These are phyloP conservation scores for Paramarasmius palmivorus DNA, from an alignment of 1,284 basidiomycete genomes.

Conservation along the genomic window DNA sequence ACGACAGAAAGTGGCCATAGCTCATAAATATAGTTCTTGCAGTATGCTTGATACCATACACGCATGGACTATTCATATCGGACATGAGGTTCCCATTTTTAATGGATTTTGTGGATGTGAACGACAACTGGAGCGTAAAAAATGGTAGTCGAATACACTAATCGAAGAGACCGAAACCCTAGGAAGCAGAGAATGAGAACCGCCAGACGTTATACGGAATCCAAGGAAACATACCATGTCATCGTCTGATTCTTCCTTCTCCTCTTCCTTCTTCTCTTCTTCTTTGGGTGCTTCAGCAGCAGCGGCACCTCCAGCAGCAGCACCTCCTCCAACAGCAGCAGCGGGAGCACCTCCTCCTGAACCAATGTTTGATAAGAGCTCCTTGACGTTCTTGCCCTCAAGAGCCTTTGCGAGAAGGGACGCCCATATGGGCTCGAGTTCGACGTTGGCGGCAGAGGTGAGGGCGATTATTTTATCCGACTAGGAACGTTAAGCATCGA, in stretches of 20 bases:
- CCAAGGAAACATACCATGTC: conserved; percentile 74
- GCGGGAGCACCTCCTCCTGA: conserved; percentile 81
- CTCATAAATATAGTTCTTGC: too few relatives aligned
- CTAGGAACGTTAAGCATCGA: conserved; percentile 38
- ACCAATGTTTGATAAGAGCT: conserved; percentile 90
- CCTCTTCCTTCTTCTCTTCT: conserved; percentile 82
- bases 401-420: conserved; percentile 95
- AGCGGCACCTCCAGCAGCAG: conserved; percentile 60
- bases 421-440: conserved; percentile 98
- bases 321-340: conserved; percentile 59
- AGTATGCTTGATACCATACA: too few relatives aligned
- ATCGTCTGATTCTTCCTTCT: conserved; percentile 90
- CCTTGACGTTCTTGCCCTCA: conserved; percentile 97
- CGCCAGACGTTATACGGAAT: not conserved
- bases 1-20: too few relatives aligned
- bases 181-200: conserved; percentile 10
- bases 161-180: conserved; percentile 87
- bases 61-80: too few relatives aligned
- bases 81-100: too few relatives aligned
- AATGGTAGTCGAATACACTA: conserved; percentile 36
- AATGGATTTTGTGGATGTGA: not conserved
- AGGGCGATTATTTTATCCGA: conserved; percentile 89
- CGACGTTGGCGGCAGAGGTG: conserved; percentile 81
- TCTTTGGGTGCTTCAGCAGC: conserved; percentile 62
- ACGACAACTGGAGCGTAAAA: not conserved